Evolutionary conservation across 2,329 filamentous ascomycete species (phyloP).

Genomic region (Scedosporium dehoogii): DNA sequence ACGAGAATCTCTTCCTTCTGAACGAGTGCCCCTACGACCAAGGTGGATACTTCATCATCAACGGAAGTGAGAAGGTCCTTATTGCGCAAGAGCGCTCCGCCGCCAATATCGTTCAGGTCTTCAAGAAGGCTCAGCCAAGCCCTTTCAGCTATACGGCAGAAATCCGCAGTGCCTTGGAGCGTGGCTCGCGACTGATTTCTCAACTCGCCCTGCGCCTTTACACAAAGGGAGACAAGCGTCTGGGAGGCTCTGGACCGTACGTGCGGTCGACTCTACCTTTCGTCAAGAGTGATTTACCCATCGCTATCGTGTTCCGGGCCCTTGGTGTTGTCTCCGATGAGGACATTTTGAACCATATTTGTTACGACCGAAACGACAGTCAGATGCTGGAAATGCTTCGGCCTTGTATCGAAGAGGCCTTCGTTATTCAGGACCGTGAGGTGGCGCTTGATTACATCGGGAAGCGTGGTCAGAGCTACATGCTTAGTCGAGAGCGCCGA

Average conservation of each 20-base stretch:
- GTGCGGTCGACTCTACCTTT: slow-evolving; percentile 89
- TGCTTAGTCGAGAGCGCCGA: slow-evolving; percentile 74
- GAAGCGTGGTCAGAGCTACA: slow-evolving; percentile 66
- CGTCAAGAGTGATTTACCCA: slow-evolving; percentile 85
- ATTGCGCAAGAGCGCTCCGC: slow-evolving; percentile 97
- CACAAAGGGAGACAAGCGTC: slow-evolving; percentile 62
- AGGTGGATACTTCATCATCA: slow-evolving; percentile 98
- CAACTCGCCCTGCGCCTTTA: slow-evolving; percentile 86
- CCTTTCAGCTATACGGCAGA: slow-evolving; percentile 90
- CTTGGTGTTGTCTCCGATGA: slow-evolving; percentile 94
- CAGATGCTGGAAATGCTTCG: slow-evolving; percentile 97
- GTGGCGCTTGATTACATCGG: slow-evolving; percentile 93
- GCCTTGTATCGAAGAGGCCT: slow-evolving; percentile 93
- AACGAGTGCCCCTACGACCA: slow-evolving; percentile 98
- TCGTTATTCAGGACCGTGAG: slow-evolving; percentile 90
- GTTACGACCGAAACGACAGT: slow-evolving; percentile 88
- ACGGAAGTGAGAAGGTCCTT: slow-evolving; percentile 95
- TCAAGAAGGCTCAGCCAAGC: slow-evolving; percentile 92
- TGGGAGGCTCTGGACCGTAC: slow-evolving; percentile 69
- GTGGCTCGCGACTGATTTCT: slow-evolving; percentile 88
- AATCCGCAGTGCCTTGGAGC: slow-evolving; percentile 92
- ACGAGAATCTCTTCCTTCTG: slow-evolving; percentile 78
- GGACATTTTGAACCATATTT: slow-evolving; percentile 96
- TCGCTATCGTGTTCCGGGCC: slow-evolving; percentile 91
- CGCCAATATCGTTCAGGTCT: slow-evolving; percentile 97